A percentile compares a stretch with the other conserved stretches of the same genome.
These are phyloP conservation scores for Phytophthora melonis DNA, from an alignment of 352 stramenopile species.

Conservation along the genomic window DNA sequence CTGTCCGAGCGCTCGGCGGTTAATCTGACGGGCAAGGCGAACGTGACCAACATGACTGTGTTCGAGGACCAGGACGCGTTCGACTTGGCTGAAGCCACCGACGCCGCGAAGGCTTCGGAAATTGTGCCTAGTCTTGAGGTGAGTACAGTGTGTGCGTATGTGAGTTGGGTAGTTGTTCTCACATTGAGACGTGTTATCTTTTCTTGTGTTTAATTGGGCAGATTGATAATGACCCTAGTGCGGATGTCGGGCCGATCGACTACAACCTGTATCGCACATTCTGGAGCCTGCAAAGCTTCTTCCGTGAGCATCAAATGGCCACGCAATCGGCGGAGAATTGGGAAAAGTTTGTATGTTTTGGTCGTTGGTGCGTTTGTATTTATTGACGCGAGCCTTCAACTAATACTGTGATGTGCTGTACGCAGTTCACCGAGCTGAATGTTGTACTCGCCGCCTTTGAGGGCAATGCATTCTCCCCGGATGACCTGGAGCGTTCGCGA, in stretches of 20 bases:
- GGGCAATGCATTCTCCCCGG: conserved; percentile 85
- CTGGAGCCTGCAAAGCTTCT: conserved; percentile 92
- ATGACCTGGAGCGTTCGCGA: conserved; percentile 76
- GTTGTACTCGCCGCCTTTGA: conserved; percentile 86
- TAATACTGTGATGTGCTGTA: conserved; percentile 10
- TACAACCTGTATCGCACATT: conserved; percentile 94
- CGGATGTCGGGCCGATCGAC: conserved; percentile 75
- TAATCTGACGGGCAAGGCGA: conserved; percentile 84
- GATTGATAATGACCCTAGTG: conserved; percentile 58
- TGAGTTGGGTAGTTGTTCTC: neutral
- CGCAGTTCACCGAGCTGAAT: conserved; percentile 79
- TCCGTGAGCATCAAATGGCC: conserved; percentile 77
- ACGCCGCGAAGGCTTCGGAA: conserved; percentile 48
- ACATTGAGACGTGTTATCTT: neutral
- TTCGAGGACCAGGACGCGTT: conserved; percentile 88
- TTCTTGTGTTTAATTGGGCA: conserved; percentile 14
- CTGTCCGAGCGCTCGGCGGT: conserved; percentile 87
- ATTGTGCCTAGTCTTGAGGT: conserved; percentile 43
- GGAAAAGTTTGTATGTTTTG: conserved; percentile 83
- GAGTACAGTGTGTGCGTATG: neutral
- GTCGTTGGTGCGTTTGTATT: neutral
- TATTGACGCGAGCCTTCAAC: neutral
- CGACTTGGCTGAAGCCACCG: conserved; percentile 63
- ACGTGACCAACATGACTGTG: conserved; percentile 79
- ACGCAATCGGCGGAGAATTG: conserved; percentile 73